These are phyloP conservation scores for Phaffia australis DNA, from an alignment of 768 basidiomycete genomes.

Conservation along the genomic window DNA sequence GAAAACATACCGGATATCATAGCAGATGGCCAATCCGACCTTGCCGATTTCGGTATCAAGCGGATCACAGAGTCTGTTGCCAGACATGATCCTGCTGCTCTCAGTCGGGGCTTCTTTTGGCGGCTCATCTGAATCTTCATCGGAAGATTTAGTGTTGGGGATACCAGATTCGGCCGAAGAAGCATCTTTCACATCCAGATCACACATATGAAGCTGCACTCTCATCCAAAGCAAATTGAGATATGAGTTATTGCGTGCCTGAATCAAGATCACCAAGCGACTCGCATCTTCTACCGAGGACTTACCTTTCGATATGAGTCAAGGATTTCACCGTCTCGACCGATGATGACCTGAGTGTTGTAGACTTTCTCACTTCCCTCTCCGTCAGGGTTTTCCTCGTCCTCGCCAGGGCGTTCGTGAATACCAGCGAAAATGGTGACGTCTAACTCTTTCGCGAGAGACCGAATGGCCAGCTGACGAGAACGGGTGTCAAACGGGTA, in stretches of 20 bases:
- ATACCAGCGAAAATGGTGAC: conserved; percentile 33
- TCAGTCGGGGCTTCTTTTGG: conserved; percentile 29
- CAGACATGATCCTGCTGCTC: conserved; percentile 29
- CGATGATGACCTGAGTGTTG: conserved; percentile 34
- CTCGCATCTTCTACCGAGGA: neutral
- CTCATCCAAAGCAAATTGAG: neutral
- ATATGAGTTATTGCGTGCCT: neutral
- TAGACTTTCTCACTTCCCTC: conserved; percentile 28
- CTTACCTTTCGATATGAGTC: conserved; percentile 33
- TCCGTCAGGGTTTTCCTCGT: conserved; percentile 27
- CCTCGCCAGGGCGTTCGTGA: conserved; percentile 32
- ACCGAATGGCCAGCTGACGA: conserved; percentile 28
- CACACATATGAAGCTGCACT: conserved; percentile 34
- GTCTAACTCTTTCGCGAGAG: conserved; percentile 32
- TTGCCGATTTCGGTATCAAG: conserved; percentile 29
- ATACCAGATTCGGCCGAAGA: conserved; percentile 25
- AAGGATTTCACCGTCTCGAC: conserved; percentile 27
- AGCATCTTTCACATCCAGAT: conserved; percentile 29
- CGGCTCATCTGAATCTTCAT: conserved; percentile 20
- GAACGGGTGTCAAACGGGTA: conserved; percentile 12
- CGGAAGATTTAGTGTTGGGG: conserved; percentile 18
- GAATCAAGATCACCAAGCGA: neutral
- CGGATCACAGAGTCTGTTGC: conserved; percentile 28
- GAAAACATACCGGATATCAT: conserved; percentile 32
- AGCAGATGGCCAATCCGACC: conserved; percentile 35